A percentile compares a stretch with the other conserved stretches of the same genome.
phyloP scores from a whole-genome alignment of 306 rosid species.

The Vicia villosa region DNA sequence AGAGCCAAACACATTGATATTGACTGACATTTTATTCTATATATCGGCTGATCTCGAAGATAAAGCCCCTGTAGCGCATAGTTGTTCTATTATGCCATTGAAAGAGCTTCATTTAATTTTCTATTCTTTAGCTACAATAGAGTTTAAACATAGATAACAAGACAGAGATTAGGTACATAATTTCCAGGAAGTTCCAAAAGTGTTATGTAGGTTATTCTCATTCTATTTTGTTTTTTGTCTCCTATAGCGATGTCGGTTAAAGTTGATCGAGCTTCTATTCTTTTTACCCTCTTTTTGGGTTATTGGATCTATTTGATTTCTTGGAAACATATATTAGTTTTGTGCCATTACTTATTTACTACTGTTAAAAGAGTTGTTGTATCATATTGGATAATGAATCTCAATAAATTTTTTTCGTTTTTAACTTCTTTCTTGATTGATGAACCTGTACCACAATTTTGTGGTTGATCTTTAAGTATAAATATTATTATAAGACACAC shows the following conservation, averaged over 20 bases:
- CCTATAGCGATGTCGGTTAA: no score
- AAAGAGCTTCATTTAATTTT: no score
- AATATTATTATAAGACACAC: no score
- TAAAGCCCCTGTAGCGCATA: no score
- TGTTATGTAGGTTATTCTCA: conserved; percentile 45
- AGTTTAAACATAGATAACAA: conserved; percentile 35
- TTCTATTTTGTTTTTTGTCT: not conserved
- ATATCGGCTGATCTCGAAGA: no score
- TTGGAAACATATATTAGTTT: conserved; percentile 31
- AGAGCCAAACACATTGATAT: no score
- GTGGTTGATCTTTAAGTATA: not conserved
- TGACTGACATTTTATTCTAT: no score
- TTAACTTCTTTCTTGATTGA: conserved; percentile 8
- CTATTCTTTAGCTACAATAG: no score
- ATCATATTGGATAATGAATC: conserved; percentile 25
- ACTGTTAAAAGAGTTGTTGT: conserved; percentile 25
- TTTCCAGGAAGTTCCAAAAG: conserved; percentile 46
- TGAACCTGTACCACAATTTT: not conserved
- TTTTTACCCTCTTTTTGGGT: conserved; percentile 36
- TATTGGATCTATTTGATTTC: conserved; percentile 35
- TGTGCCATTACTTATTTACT: conserved; percentile 25
- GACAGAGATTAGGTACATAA: conserved; percentile 41
- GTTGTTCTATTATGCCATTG: no score
- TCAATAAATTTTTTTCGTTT: conserved; percentile 2
- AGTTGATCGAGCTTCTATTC: conserved; percentile 39